A percentile compares a stretch with the other conserved stretches of the same genome.
These are phyloP conservation scores for Fusarium virguliforme DNA, from an alignment of 2,329 filamentous ascomycete genomes.

Conservation along the genomic window DNA sequence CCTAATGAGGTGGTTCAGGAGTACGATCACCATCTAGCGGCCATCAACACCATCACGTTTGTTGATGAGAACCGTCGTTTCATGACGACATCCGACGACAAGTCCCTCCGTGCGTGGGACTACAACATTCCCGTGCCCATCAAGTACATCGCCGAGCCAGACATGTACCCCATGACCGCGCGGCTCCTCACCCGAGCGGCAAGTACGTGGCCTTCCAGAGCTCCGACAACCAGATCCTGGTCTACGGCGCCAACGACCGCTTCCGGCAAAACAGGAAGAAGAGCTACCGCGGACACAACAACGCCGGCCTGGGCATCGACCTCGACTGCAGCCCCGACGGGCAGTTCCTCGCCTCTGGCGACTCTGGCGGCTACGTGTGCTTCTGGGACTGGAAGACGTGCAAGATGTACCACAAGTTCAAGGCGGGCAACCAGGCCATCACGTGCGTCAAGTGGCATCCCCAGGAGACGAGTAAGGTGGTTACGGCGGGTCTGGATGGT, in stretches of 20 bases:
- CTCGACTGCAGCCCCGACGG: slow-evolving; percentile 91
- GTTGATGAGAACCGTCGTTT: slow-evolving; percentile 95
- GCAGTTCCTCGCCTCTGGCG: slow-evolving; percentile 89
- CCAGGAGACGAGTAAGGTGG: slow-evolving; percentile 96
- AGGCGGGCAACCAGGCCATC: slow-evolving; percentile 85
- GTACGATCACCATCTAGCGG: slow-evolving; percentile 98
- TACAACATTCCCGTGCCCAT: slow-evolving; percentile 98
- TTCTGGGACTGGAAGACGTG: slow-evolving; percentile 99
- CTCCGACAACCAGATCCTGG: slow-evolving; percentile 95
- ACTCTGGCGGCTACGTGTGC: slow-evolving; percentile 89
- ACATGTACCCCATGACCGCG: slow-evolving; percentile 98
- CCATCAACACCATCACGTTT: slow-evolving; percentile 97
- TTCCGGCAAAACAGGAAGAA: slow-evolving; percentile 99
- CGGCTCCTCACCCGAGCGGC: slow-evolving; percentile 86
- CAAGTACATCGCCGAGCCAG: slow-evolving; percentile 97
- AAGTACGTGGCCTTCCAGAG: slow-evolving; percentile 97
- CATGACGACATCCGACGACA: slow-evolving; percentile 98
- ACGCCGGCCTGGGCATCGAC: slow-evolving; percentile 93
- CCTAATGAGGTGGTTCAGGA: slow-evolving; percentile 88
- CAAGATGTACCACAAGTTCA: slow-evolving; percentile 98
- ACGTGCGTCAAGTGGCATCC: slow-evolving; percentile 96
- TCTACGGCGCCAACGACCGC: slow-evolving; percentile 94
- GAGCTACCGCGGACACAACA: slow-evolving; percentile 95
- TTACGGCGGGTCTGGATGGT: slow-evolving; percentile 90
- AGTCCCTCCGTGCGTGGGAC: slow-evolving; percentile 96